Conservation (phyloP, 208 protist species). For the Leishmania arabica region DNA sequence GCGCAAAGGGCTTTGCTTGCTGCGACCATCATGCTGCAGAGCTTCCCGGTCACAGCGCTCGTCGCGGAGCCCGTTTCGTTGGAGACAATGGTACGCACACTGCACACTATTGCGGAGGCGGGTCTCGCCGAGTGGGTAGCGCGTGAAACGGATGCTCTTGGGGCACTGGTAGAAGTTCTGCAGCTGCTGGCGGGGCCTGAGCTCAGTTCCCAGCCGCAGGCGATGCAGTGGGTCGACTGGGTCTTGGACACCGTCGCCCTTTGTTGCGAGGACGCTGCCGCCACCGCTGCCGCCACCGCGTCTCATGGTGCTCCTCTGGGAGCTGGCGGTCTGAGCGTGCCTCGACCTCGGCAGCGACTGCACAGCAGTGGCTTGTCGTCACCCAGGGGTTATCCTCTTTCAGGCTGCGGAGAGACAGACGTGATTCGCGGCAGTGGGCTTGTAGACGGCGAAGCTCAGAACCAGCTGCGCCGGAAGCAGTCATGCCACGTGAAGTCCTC, state of each 20-base stretch:
- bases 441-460: constrained; percentile 9
- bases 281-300: background rate
- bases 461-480: constrained; percentile 2
- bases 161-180: constrained; percentile 47
- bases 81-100: constrained; percentile 9
- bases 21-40: constrained; percentile 16
- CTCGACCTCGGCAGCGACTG: background rate
- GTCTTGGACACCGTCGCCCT: constrained; percentile 15
- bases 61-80: constrained; percentile 21
- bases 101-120: constrained; percentile 27
- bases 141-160: constrained; percentile 39
- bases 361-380: background rate
- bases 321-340: background rate
- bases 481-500: background rate
- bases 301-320: background rate
- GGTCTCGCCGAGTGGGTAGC: constrained; percentile 40
- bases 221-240: constrained; percentile 15
- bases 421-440: constrained; percentile 26
- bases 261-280: constrained; percentile 24
- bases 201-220: constrained; percentile 24
- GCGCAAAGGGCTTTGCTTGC: constrained; percentile 27
- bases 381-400: background rate
- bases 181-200: constrained; percentile 32
- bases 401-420: constrained; percentile 10
- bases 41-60: constrained; percentile 17